Percentiles rank a stretch among this genome's conserved stretches.
phyloP scores from a whole-genome alignment of 2,329 filamentous ascomycete genomes.

The Colletotrichum sp. region DNA sequence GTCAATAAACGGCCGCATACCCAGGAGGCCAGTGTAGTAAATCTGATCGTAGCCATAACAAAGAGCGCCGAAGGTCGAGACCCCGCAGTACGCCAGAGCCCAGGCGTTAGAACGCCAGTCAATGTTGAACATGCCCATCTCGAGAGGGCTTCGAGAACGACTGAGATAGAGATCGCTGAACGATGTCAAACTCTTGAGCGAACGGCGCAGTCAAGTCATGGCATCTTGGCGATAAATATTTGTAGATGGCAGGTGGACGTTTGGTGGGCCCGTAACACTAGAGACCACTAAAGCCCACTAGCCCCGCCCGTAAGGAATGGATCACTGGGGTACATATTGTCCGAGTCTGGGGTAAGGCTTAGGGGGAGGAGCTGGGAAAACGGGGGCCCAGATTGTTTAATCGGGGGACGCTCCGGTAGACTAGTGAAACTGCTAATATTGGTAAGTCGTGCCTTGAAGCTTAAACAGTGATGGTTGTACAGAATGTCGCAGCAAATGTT shows the following conservation, averaged over 20 bases:
- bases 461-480: background rate
- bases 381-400: background rate
- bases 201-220: background rate
- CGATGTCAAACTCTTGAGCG: background rate
- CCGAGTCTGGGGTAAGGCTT: background rate
- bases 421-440: background rate
- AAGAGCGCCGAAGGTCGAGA: conserved; percentile 25
- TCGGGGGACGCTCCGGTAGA: background rate
- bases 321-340: background rate
- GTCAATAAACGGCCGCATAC: conserved; percentile 28
- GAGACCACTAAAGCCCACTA: background rate
- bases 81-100: conserved; percentile 33
- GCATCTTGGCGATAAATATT: background rate
- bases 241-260: background rate
- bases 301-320: background rate
- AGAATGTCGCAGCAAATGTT: background rate
- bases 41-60: conserved; percentile 26
- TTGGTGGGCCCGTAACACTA: background rate
- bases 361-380: background rate
- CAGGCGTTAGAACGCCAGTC: conserved; percentile 24
- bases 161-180: conserved; percentile 32
- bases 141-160: conserved; percentile 24
- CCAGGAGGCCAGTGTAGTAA: conserved; percentile 24
- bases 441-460: background rate
- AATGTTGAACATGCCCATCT: conserved; percentile 16